These are phyloP conservation scores for Pisolithus marmoratus DNA, from an alignment of 768 basidiomycete species.

Conservation along the genomic window DNA sequence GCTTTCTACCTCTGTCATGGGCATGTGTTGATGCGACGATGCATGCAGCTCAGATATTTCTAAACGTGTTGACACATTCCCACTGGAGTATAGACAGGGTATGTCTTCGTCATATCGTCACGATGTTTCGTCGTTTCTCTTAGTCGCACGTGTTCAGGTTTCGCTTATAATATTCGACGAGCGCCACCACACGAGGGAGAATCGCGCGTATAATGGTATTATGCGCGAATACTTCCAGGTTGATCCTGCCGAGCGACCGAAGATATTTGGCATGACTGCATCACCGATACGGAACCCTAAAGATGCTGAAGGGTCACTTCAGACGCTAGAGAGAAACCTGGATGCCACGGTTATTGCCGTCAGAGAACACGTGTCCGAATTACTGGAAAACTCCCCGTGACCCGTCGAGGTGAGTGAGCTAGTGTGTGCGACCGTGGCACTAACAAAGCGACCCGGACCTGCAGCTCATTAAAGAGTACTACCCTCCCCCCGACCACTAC, in stretches of 20 bases:
- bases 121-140: background rate
- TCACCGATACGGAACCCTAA: constrained; percentile 82
- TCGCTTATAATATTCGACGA: constrained; percentile 54
- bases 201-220: constrained; percentile 53
- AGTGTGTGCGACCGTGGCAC: background rate
- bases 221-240: constrained; percentile 53
- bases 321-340: constrained; percentile 61
- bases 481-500: constrained; percentile 45
- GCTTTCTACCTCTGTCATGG: background rate
- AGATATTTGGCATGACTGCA: constrained; percentile 92
- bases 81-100: constrained; percentile 70
- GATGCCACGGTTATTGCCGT: constrained; percentile 75
- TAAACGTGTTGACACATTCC: constrained; percentile 76
- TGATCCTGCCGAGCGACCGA: constrained; percentile 47
- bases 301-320: constrained; percentile 58
- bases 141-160: constrained; percentile 34
- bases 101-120: background rate
- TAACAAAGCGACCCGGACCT: background rate
- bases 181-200: constrained; percentile 51
- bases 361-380: constrained; percentile 60
- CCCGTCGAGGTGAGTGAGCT: constrained; percentile 53
- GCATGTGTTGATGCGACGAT: constrained; percentile 1
- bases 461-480: constrained; percentile 55
- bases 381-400: constrained; percentile 53
- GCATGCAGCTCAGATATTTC: constrained; percentile 67